A percentile compares a stretch with the other conserved stretches of the same genome.
phyloP scores from a whole-genome alignment of 164 flowering plant species.

The Taxillus chinensis region DNA sequence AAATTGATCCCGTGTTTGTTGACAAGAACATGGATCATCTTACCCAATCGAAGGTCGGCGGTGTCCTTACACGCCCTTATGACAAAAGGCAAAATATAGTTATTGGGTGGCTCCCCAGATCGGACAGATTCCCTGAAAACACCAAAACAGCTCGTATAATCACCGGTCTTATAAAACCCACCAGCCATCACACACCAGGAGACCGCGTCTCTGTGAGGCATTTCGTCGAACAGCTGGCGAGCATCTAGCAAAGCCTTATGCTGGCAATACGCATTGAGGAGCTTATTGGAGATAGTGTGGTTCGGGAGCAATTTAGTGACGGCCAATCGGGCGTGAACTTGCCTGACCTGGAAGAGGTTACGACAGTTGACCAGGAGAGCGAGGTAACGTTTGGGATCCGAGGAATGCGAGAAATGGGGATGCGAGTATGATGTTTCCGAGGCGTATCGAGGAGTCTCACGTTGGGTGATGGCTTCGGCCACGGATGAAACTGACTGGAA shows the following conservation, averaged over 20 bases:
- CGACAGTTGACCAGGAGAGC: slow-evolving; percentile 23
- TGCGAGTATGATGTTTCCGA: neutral
- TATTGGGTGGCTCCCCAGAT: slow-evolving; percentile 24
- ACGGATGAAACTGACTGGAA: slow-evolving; percentile 15
- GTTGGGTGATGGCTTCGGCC: slow-evolving; percentile 6
- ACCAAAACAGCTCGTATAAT: slow-evolving; percentile 23
- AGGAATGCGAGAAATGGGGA: slow-evolving; percentile 3
- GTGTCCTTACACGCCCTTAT: slow-evolving; percentile 38
- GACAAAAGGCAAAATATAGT: slow-evolving; percentile 32
- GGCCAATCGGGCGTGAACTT: slow-evolving; percentile 32
- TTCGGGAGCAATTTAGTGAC: slow-evolving; percentile 15
- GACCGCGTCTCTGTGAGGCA: slow-evolving; percentile 24
- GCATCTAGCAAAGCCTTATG: slow-evolving; percentile 25
- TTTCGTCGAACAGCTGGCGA: slow-evolving; percentile 21
- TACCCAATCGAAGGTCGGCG: slow-evolving; percentile 21
- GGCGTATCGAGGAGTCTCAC: slow-evolving; percentile 7
- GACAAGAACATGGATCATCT: slow-evolving; percentile 27
- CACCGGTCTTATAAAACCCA: slow-evolving; percentile 39
- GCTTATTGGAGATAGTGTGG: slow-evolving; percentile 34
- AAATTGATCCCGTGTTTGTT: slow-evolving; percentile 24
- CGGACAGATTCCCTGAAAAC: slow-evolving; percentile 34
- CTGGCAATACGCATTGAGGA: slow-evolving; percentile 29
- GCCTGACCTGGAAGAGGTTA: slow-evolving; percentile 25
- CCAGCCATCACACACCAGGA: slow-evolving; percentile 51
- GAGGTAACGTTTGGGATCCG: slow-evolving; percentile 18